phyloP scores from a whole-genome alignment of 1,284 basidiomycete species.

The Apiotrichum gamsii region DNA sequence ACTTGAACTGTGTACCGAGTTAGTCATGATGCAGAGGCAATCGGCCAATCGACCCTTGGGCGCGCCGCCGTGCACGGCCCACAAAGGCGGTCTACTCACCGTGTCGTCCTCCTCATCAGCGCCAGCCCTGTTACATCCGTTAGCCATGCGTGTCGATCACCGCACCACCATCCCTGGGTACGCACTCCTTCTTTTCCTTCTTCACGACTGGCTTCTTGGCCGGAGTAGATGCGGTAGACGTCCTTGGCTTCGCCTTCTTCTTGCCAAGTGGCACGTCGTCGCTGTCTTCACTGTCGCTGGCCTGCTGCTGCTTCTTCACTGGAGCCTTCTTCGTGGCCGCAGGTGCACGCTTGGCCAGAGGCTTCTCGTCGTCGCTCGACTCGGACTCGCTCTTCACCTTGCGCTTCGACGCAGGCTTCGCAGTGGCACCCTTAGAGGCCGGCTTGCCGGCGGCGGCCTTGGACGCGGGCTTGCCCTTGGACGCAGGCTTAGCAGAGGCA shows the following conservation, averaged over 20 bases:
- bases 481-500: slow-evolving; percentile 36
- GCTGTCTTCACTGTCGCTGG: too few relatives aligned
- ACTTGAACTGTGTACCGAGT: slow-evolving; percentile 53
- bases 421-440: slow-evolving; percentile 8
- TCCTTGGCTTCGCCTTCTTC: slow-evolving; percentile 48
- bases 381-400: slow-evolving; percentile 56
- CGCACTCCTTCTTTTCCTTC: slow-evolving; percentile 55
- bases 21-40: too few relatives aligned
- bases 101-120: slow-evolving; percentile 38
- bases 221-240: too few relatives aligned
- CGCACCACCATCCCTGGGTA: too few relatives aligned
- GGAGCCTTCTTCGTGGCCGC: slow-evolving; percentile 48
- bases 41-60: too few relatives aligned
- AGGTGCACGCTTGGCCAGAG: slow-evolving; percentile 46
- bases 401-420: slow-evolving; percentile 15
- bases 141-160: too few relatives aligned
- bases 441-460: background rate
- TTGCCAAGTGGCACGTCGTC: too few relatives aligned
- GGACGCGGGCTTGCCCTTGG: slow-evolving; percentile 36
- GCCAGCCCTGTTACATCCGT: background rate
- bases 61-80: too few relatives aligned
- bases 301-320: slow-evolving; percentile 56
- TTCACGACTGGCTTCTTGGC: slow-evolving; percentile 47
- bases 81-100: slow-evolving; percentile 8
- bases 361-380: slow-evolving; percentile 39